phyloP scores from a whole-genome alignment of 345 rosid genomes.

The Salix arbutifolia region DNA sequence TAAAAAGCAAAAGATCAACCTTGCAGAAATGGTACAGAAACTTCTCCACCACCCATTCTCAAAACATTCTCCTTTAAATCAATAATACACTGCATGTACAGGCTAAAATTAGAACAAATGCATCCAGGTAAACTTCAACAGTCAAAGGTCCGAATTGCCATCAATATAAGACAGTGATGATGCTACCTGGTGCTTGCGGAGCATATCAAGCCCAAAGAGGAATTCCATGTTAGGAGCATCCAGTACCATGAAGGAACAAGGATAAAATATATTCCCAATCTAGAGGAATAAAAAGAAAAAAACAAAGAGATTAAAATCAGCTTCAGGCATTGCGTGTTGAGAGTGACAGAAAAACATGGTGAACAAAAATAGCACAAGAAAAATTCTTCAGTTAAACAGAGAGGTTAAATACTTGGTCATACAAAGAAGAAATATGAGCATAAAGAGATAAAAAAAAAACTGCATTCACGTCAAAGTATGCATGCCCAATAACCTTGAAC shows the following conservation, averaged over 20 bases:
- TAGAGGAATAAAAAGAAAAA: constrained; percentile 19
- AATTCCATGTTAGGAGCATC: constrained; percentile 97
- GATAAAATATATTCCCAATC: constrained; percentile 87
- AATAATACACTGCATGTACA: constrained; percentile 66
- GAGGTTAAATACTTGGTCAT: background rate
- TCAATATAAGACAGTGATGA: constrained; percentile 7
- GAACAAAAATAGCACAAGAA: background rate
- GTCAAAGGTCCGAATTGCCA: background rate
- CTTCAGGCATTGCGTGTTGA: constrained; percentile 2
- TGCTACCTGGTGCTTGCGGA: constrained; percentile 95
- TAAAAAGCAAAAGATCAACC: constrained; percentile 39
- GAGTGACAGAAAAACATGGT: background rate
- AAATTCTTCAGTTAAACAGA: background rate
- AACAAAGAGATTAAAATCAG: background rate
- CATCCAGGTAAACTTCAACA: constrained; percentile 5
- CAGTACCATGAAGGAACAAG: constrained; percentile 88
- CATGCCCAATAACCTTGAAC: background rate
- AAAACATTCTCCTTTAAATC: constrained; percentile 85
- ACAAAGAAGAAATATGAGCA: background rate
- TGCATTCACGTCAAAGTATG: background rate
- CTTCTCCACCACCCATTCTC: constrained; percentile 96
- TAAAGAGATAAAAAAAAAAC: background rate
- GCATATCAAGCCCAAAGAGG: constrained; percentile 98
- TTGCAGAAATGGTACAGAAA: constrained; percentile 92
- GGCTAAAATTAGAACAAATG: constrained; percentile 10